Evolutionary conservation across 768 basidiomycete genomes (phyloP).

Genomic region (Pholiota molesta): DNA sequence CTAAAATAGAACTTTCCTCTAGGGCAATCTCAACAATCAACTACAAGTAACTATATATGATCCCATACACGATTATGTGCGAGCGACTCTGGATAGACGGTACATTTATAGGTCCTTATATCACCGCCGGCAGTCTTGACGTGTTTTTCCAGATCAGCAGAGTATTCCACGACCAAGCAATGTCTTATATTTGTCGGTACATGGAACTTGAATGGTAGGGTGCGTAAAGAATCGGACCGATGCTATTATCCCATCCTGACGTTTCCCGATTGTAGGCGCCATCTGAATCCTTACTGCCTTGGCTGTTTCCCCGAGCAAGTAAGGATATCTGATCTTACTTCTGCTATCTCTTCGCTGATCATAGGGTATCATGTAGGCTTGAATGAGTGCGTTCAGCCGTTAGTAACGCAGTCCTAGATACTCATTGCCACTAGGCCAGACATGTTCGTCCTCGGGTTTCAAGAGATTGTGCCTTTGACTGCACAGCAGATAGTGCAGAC

Average conservation of each 20-base stretch:
- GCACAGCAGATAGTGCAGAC: slow-evolving; percentile 96
- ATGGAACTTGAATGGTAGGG: slow-evolving; percentile 95
- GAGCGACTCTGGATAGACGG: slow-evolving; percentile 71
- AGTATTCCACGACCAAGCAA: slow-evolving; percentile 81
- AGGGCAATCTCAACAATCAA: slow-evolving; percentile 95
- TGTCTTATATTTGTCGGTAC: slow-evolving; percentile 86
- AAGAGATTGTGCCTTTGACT: slow-evolving; percentile 98
- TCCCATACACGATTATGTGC: slow-evolving; percentile 89
- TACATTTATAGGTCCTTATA: slow-evolving; percentile 26
- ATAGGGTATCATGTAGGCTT: slow-evolving; percentile 24
- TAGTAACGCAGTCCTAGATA: slow-evolving; percentile 9
- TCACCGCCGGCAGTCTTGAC: slow-evolving; percentile 17
- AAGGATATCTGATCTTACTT: slow-evolving; percentile 30
- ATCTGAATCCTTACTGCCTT: slow-evolving; percentile 81
- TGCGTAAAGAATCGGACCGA: slow-evolving; percentile 34
- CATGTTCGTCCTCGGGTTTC: slow-evolving; percentile 89
- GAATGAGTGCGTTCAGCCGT: slow-evolving; percentile 48
- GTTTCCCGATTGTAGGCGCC: slow-evolving; percentile 49
- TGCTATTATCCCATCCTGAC: background rate
- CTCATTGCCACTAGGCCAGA: slow-evolving; percentile 63
- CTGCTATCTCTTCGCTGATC: slow-evolving; percentile 19
- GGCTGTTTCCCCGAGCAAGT: slow-evolving; percentile 89
- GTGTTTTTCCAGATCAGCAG: slow-evolving; percentile 53
- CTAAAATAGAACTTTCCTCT: slow-evolving; percentile 9
- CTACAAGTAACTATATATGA: slow-evolving; percentile 90